Evolutionary conservation across 75 land plant genomes (phyloP).

Genomic region (Azolla pinnata): DNA sequence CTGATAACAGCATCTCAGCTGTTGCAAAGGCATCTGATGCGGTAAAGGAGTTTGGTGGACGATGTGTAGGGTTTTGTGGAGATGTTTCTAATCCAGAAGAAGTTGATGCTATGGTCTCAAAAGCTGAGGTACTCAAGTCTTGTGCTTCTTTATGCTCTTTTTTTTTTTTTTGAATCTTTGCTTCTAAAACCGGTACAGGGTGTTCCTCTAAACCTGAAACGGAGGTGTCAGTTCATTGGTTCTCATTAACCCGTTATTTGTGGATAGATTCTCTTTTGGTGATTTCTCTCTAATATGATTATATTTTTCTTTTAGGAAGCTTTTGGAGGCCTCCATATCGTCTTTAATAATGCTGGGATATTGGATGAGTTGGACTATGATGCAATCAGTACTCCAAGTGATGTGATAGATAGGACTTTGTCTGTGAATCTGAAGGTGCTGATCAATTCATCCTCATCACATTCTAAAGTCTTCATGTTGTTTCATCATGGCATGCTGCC

Average conservation of each 20-base stretch:
- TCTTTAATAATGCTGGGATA: conserved; percentile 39
- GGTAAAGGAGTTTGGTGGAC: conserved; percentile 30
- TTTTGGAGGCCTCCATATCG: conserved; percentile 28
- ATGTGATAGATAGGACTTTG: conserved; percentile 29
- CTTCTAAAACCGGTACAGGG: too few species aligned
- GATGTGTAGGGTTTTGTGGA: conserved; percentile 29
- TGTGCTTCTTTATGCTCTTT: too few species aligned
- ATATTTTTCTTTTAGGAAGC: conserved; percentile 12
- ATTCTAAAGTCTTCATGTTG: too few species aligned
- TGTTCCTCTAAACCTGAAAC: too few species aligned
- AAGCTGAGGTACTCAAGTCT: conserved; percentile 22
- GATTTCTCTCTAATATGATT: too few species aligned
- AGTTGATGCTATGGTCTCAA: conserved; percentile 27
- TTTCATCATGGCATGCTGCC: too few species aligned
- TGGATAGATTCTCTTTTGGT: too few species aligned
- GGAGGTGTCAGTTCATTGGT: too few species aligned
- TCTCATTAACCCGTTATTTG: too few species aligned
- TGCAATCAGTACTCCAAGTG: conserved; percentile 32
- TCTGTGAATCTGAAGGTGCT: conserved; percentile 28
- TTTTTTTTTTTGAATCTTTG: too few species aligned
- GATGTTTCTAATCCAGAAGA: conserved; percentile 33
- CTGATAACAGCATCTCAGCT: conserved; percentile 26
- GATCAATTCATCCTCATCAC: too few species aligned
- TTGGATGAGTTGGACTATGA: conserved; percentile 28
- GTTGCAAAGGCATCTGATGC: conserved; percentile 32